These are phyloP conservation scores for Papiliotrema terrestris DNA, from an alignment of 1,284 basidiomycete species.

Conservation along the genomic window DNA sequence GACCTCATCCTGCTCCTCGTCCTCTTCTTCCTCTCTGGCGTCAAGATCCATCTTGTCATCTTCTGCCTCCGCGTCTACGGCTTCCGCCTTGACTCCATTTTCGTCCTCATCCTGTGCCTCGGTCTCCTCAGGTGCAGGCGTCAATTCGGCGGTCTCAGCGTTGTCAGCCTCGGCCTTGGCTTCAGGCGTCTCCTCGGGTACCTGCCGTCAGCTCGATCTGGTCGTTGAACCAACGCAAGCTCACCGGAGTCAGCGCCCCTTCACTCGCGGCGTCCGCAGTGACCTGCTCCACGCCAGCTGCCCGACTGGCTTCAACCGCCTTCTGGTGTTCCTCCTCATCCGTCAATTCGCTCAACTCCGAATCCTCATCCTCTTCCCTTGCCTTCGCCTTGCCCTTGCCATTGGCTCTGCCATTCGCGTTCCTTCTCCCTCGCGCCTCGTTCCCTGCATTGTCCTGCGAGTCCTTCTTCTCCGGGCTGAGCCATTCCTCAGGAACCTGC, in stretches of 20 bases:
- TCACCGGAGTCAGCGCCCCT: constrained; percentile 1
- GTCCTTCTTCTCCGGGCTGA: constrained; percentile 9
- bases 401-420: constrained; percentile 5
- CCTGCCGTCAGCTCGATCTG: background rate
- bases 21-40: constrained; percentile 10
- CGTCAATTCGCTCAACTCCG: constrained; percentile 45
- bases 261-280: background rate
- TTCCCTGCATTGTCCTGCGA: too few relatives aligned
- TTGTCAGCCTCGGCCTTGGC: constrained; percentile 1
- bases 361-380: constrained; percentile 31
- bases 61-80: background rate
- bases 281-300: background rate
- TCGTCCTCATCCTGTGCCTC: background rate
- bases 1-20: constrained; percentile 33
- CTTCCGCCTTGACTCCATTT: background rate
- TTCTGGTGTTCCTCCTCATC: constrained; percentile 40
- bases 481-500: constrained; percentile 47
- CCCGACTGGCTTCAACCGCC: constrained; percentile 8
- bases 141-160: background rate
- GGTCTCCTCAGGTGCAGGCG: constrained; percentile 4
- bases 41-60: constrained; percentile 1
- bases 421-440: background rate
- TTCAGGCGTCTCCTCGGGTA: background rate
- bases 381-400: constrained; percentile 11
- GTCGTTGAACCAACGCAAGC: background rate